Evolutionary conservation across 495 filamentous ascomycete genomes (phyloP), one percentile per base, ranked within the genome.

Genomic region (Peziza echinospora): DNA sequence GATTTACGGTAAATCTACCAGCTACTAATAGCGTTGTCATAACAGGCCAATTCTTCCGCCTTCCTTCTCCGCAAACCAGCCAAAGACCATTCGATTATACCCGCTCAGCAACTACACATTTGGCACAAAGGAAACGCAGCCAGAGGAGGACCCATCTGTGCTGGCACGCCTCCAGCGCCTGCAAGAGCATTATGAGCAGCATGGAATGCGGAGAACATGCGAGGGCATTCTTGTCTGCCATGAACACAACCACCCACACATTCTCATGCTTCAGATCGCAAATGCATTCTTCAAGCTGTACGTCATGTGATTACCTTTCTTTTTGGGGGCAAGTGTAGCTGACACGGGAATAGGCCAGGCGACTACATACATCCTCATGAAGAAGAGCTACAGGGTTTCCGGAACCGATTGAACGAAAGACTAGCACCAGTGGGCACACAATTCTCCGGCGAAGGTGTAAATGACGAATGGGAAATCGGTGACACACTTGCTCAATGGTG

Each of bases 231-330:
- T 97, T 9, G 83, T 97, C 50, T 97, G 89, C 64, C 89, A 97
- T 60, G 89, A 97, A 62, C 87, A 96, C 67, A 94, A 93, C 62
- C 89, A 94, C 61, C 89, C 89, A 1, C 89, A 96, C 59, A 89
- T 96, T 45, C 64, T 94, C 57, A 96, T 94, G 91, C 70, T 96
- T 52, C 89, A 96, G 68, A 97, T 97, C 51, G 89, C 89, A 21
- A 97, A 97, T 65, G 87, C 89, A 4, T 97, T 97, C 63, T 96
- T 96, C 68, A 97, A 97, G 66, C 72, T 96, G 64, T 82, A 67
- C 10, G 69, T 53, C n/a, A 24, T 22, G 41, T 28, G 41, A 26
- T 39, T 22, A 16, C 39, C 10, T 47, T 17, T 3, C 5, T 47
- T 17, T 24, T 22, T 48, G 43, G 34, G 6, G 13, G 6, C 24